Evolutionary conservation across 768 basidiomycete species (phyloP).

Genomic region (Pleurotus pulmonarius): DNA sequence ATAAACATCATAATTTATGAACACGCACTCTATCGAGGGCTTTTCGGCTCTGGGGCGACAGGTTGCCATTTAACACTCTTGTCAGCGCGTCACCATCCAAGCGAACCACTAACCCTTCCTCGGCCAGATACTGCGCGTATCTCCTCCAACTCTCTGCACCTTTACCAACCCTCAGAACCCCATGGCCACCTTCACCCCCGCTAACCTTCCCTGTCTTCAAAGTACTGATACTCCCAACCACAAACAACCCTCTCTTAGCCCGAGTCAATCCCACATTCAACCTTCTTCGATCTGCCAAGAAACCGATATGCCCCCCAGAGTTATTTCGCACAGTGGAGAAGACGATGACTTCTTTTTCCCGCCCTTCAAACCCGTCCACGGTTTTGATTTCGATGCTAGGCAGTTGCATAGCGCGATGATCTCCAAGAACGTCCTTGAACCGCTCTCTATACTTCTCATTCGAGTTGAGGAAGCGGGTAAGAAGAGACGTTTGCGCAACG

Average conservation of each 20-base stretch:
- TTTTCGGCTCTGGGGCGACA: slow-evolving; percentile 6
- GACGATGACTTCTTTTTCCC: slow-evolving; percentile 89
- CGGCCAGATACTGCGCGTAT: slow-evolving; percentile 53
- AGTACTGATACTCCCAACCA: slow-evolving; percentile 72
- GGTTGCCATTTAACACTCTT: slow-evolving; percentile 37
- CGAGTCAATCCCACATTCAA: slow-evolving; percentile 91
- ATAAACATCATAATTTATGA: neutral
- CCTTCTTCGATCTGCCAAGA: slow-evolving; percentile 80
- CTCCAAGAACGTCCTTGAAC: slow-evolving; percentile 60
- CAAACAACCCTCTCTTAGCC: slow-evolving; percentile 80
- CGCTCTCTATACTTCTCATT: slow-evolving; percentile 49
- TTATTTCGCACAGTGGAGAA: slow-evolving; percentile 93
- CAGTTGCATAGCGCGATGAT: slow-evolving; percentile 62
- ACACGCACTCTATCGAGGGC: neutral
- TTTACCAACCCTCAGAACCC: slow-evolving; percentile 25
- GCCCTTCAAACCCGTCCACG: slow-evolving; percentile 92
- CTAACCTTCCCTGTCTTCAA: slow-evolving; percentile 44
- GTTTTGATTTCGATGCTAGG: slow-evolving; percentile 80
- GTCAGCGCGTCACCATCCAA: slow-evolving; percentile 40
- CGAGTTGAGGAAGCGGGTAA: slow-evolving; percentile 61
- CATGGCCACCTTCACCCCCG: slow-evolving; percentile 14
- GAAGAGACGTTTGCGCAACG: slow-evolving; percentile 75
- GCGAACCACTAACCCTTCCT: slow-evolving; percentile 48
- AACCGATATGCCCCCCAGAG: slow-evolving; percentile 72
- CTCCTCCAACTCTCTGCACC: slow-evolving; percentile 57